phyloP scores from a whole-genome alignment of 768 basidiomycete genomes.

The Kwoniella sp. region DNA sequence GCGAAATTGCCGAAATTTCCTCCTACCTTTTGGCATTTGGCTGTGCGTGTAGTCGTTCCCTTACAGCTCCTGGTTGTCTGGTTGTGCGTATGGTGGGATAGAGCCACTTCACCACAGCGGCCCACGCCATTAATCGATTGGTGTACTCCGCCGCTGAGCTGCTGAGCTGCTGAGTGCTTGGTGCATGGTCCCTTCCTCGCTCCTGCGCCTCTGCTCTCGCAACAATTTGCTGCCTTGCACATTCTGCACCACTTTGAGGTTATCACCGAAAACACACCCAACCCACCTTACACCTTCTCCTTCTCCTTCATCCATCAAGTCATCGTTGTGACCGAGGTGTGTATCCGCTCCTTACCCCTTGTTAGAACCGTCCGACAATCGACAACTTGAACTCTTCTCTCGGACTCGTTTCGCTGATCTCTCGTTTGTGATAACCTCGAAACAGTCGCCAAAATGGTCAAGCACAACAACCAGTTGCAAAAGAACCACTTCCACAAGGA shows the following conservation, averaged over 20 bases:
- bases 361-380: too few species aligned
- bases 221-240: slow-evolving; percentile 12
- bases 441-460: slow-evolving; percentile 41
- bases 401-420: background rate
- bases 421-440: background rate
- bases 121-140: too few species aligned
- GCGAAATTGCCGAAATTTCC: slow-evolving; percentile 23
- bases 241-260: slow-evolving; percentile 4
- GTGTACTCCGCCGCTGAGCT: too few species aligned
- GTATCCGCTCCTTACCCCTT: too few species aligned
- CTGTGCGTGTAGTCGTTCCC: too few species aligned
- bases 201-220: background rate
- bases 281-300: background rate
- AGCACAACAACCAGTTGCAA: slow-evolving; percentile 55
- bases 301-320: slow-evolving; percentile 34
- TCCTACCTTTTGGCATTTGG: background rate
- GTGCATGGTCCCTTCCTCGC: background rate
- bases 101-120: too few species aligned
- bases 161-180: too few species aligned
- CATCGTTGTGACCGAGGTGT: slow-evolving; percentile 24
- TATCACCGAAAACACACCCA: slow-evolving; percentile 1
- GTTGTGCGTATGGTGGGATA: too few species aligned
- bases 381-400: background rate
- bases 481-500: slow-evolving; percentile 73
- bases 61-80: too few species aligned